Evolutionary conservation across 129 eudicot genomes (phyloP).

Genomic region (Tanacetum coccineum): DNA sequence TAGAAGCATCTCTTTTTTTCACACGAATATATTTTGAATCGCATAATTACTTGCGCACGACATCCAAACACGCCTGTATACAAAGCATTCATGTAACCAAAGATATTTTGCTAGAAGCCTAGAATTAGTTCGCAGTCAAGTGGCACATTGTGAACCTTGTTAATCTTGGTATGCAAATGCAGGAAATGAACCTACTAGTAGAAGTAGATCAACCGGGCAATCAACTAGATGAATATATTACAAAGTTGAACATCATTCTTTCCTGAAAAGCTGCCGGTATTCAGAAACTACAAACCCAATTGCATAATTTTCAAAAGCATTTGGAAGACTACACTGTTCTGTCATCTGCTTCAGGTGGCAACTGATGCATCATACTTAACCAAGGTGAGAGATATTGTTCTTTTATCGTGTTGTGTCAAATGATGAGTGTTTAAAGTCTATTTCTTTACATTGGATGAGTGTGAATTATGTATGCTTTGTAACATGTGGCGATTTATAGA

Average conservation of each 20-base stretch:
- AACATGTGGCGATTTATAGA: slow-evolving; percentile 21
- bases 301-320: slow-evolving; percentile 41
- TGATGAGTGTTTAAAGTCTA: slow-evolving; percentile 1
- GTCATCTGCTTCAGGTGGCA: slow-evolving; percentile 33
- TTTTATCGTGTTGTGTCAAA: slow-evolving; percentile 17
- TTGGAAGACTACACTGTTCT: slow-evolving; percentile 44
- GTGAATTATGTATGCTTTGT: slow-evolving; percentile 26
- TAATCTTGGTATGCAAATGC: no score
- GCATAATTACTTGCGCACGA: no score
- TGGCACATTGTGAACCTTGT: no score
- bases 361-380: slow-evolving; percentile 18
- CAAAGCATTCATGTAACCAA: no score
- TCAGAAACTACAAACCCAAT: slow-evolving; percentile 39
- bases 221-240: slow-evolving; percentile 54
- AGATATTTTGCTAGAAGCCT: no score
- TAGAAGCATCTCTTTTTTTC: no score
- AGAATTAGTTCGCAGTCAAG: no score
- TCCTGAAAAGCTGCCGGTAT: slow-evolving; percentile 53
- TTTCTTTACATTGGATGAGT: slow-evolving; percentile 12
- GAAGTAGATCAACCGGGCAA: slow-evolving; percentile 65
- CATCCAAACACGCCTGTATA: no score
- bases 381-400: slow-evolving; percentile 1
- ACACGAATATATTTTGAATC: no score
- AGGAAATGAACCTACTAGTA: slow-evolving; percentile 67
- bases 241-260: slow-evolving; percentile 46